phyloP scores from a whole-genome alignment of 495 filamentous ascomycete genomes.

The Xylaria grammica region DNA sequence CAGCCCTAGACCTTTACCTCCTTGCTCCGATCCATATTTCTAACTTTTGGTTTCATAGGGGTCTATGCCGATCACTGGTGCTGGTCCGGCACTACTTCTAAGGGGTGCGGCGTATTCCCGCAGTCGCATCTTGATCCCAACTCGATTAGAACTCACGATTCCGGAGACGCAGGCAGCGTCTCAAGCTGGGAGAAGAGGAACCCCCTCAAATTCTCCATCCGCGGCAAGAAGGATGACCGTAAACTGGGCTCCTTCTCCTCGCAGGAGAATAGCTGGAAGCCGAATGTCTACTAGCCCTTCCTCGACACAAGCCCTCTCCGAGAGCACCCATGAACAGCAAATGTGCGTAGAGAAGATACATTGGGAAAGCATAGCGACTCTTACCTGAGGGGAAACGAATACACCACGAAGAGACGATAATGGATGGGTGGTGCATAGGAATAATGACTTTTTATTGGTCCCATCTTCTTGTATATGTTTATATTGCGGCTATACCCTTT shows the following conservation, averaged over 20 bases:
- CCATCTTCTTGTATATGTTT: conserved; percentile 14
- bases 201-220: conserved; percentile 35
- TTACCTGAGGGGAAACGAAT: not conserved
- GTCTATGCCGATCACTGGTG: conserved; percentile 52
- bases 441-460: not conserved
- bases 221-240: conserved; percentile 31
- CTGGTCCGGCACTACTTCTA: conserved; percentile 52
- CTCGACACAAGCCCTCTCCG: not conserved
- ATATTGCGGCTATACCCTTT: conserved; percentile 21
- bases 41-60: conserved; percentile 28
- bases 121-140: conserved; percentile 44
- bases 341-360: too few relatives aligned
- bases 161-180: conserved; percentile 34
- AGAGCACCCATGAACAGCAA: too few relatives aligned
- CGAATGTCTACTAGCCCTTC: conserved; percentile 29
- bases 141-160: conserved; percentile 34
- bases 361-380: not conserved
- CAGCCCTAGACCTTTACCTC: not conserved
- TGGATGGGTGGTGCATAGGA: not conserved
- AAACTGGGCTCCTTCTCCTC: conserved; percentile 27
- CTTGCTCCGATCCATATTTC: not conserved
- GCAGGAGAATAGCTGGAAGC: conserved; percentile 22
- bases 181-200: conserved; percentile 40
- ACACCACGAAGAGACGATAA: conserved; percentile 10
- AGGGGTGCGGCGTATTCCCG: conserved; percentile 56